Evolutionary conservation across 78 protist species (phyloP).

Genomic region (Dictyostelium citrinum): DNA sequence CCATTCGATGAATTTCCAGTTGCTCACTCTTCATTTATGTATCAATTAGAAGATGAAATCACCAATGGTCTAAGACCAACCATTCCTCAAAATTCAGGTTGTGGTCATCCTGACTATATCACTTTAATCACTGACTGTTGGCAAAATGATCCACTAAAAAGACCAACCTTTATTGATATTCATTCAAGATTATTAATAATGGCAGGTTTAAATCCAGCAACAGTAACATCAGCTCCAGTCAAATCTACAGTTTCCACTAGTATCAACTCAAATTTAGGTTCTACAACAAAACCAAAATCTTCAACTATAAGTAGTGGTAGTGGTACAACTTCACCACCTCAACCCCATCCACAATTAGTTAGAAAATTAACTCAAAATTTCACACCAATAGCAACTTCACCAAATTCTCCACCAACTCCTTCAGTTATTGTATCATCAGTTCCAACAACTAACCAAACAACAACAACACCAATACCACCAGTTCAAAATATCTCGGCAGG

Average conservation of each 20-base stretch:
- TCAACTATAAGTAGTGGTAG: background rate
- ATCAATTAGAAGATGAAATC: constrained; percentile 76
- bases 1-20: constrained; percentile 81
- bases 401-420: background rate
- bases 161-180: constrained; percentile 64
- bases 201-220: background rate
- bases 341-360: constrained; percentile 10
- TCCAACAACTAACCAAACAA: background rate
- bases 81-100: constrained; percentile 28
- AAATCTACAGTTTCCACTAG: background rate
- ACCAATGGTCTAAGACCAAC: constrained; percentile 69
- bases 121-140: constrained; percentile 61
- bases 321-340: background rate
- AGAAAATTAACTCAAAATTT: background rate
- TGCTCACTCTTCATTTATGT: constrained; percentile 64
- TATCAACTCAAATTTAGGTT: background rate
- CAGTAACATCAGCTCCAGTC: background rate
- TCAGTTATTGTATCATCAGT: background rate
- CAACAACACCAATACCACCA: background rate
- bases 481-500: background rate
- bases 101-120: background rate
- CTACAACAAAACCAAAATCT: background rate
- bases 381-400: background rate
- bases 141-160: constrained; percentile 61
- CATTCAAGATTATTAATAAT: constrained; percentile 22